Conservation (phyloP, 164 flowering plant species). For the Saururus chinensis region DNA sequence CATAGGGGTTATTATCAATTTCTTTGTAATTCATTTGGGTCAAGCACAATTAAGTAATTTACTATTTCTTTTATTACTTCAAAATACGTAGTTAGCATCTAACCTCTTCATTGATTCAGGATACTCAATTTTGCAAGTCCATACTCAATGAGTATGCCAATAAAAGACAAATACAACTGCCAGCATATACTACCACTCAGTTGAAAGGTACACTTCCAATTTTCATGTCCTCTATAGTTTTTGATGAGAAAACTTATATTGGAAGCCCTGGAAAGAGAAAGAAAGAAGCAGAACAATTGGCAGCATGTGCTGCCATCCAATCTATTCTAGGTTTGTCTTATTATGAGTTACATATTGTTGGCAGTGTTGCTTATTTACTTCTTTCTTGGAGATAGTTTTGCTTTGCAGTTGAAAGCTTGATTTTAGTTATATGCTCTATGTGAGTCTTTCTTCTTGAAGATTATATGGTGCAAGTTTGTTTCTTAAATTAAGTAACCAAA, state of each 20-base stretch:
- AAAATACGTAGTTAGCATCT: too few relatives aligned
- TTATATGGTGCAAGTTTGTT: too few relatives aligned
- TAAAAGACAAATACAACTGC: conserved; percentile 35
- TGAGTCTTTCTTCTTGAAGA: too few relatives aligned
- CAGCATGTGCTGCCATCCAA: conserved; percentile 42
- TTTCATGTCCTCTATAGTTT: conserved; percentile 31
- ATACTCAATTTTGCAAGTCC: conserved; percentile 42
- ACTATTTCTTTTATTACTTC: background rate
- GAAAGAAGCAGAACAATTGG: conserved; percentile 64
- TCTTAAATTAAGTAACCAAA: too few relatives aligned
- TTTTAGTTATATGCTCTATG: background rate
- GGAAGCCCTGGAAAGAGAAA: conserved; percentile 37
- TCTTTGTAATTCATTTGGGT: too few relatives aligned
- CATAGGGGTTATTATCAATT: too few relatives aligned
- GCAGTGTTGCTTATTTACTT: background rate
- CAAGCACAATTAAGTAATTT: too few relatives aligned
- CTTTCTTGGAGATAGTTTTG: too few relatives aligned
- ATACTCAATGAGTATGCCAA: conserved; percentile 51
- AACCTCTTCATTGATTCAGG: conserved; percentile 22
- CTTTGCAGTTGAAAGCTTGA: too few relatives aligned
- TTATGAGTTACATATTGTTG: background rate
- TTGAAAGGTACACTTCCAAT: conserved; percentile 23
- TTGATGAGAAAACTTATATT: conserved; percentile 31
- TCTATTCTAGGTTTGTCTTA: conserved; percentile 28
- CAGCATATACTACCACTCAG: conserved; percentile 38